Conservation (phyloP, 2,329 filamentous ascomycete genomes). For the Claviceps sp. region DNA sequence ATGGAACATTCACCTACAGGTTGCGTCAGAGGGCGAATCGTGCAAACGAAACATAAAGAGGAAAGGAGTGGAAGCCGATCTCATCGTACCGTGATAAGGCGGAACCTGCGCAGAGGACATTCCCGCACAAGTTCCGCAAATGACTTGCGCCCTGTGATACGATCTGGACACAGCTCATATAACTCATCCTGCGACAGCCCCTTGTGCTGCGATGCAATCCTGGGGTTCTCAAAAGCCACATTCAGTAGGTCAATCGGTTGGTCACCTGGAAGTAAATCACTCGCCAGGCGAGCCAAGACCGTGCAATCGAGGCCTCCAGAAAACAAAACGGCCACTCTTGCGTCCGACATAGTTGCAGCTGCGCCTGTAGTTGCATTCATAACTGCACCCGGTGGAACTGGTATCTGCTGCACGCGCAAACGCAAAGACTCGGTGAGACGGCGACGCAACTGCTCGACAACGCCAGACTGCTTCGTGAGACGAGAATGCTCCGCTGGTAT, state of each 20-base stretch:
- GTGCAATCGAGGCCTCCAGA: slow-evolving; percentile 93
- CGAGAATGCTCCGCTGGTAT: slow-evolving; percentile 22
- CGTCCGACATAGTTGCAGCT: slow-evolving; percentile 17
- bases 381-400: slow-evolving; percentile 33
- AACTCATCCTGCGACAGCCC: slow-evolving; percentile 21
- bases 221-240: slow-evolving; percentile 91
- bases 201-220: slow-evolving; percentile 46
- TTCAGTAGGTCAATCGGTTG: slow-evolving; percentile 82
- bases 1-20: slow-evolving; percentile 62
- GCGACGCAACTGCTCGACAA: slow-evolving; percentile 38
- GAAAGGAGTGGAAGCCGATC: background rate
- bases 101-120: slow-evolving; percentile 63
- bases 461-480: slow-evolving; percentile 23
- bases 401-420: slow-evolving; percentile 52
- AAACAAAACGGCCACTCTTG: slow-evolving; percentile 68
- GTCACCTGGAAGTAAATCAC: slow-evolving; percentile 56
- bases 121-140: slow-evolving; percentile 57
- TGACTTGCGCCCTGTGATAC: slow-evolving; percentile 71
- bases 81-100: slow-evolving; percentile 56
- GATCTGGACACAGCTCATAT: slow-evolving; percentile 82
- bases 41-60: background rate
- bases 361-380: too few relatives aligned
- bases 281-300: slow-evolving; percentile 64
- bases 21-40: background rate
- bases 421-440: slow-evolving; percentile 48